Evolutionary conservation across 148 eudicot genomes (phyloP).

Genomic region (Dysphania ambrosioides): DNA sequence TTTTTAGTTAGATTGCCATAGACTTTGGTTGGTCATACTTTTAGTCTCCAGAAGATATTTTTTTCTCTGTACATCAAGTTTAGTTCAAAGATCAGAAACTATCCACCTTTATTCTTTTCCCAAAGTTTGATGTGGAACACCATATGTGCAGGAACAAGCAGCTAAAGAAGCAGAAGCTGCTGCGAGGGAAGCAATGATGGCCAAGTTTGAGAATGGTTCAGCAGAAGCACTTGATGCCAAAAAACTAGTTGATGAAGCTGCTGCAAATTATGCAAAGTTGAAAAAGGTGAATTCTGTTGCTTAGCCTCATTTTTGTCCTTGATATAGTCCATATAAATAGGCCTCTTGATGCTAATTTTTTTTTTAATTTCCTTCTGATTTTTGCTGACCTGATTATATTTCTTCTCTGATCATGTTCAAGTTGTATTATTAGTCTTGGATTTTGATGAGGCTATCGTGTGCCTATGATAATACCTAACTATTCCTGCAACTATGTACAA

Average conservation of each 20-base stretch:
- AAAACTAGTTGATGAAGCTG: conserved; percentile 44
- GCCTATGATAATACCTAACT: too few relatives aligned
- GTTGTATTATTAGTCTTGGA: too few relatives aligned
- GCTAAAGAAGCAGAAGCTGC: conserved; percentile 68
- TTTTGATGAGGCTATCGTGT: too few relatives aligned
- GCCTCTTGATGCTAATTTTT: background rate
- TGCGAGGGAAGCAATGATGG: conserved; percentile 44
- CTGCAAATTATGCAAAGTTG: conserved; percentile 50
- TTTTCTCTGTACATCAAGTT: background rate
- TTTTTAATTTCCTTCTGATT: too few relatives aligned
- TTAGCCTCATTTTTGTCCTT: background rate
- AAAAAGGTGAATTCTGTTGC: conserved; percentile 51
- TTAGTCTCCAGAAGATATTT: background rate
- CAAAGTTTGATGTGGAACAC: too few relatives aligned
- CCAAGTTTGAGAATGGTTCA: conserved; percentile 35
- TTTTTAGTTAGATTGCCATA: background rate
- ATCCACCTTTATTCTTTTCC: too few relatives aligned
- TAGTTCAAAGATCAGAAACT: background rate
- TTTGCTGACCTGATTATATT: too few relatives aligned
- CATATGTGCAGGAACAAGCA: conserved; percentile 63
- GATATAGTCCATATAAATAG: too few relatives aligned
- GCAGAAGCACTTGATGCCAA: conserved; percentile 47
- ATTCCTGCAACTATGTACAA: too few relatives aligned
- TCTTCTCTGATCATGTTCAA: too few relatives aligned
- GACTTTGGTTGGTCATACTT: background rate